Conservation (phyloP, 495 filamentous ascomycete genomes). For the Penicillium bialowiezense region DNA sequence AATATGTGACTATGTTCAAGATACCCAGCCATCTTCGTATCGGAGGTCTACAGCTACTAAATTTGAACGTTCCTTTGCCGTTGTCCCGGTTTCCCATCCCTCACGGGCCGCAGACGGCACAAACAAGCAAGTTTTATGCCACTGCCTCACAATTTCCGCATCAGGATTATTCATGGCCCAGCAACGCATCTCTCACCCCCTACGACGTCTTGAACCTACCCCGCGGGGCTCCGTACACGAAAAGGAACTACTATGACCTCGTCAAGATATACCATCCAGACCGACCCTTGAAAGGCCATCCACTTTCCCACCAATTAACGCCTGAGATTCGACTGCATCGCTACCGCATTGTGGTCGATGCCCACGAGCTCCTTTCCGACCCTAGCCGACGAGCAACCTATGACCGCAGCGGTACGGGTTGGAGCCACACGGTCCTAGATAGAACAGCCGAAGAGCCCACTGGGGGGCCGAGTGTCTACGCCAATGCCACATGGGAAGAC, state of each 20-base stretch:
- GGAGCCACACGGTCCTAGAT: conserved; percentile 48
- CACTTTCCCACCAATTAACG: conserved; percentile 46
- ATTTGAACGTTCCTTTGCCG: conserved; percentile 18
- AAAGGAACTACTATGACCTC: conserved; percentile 78
- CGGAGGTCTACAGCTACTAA: conserved; percentile 30
- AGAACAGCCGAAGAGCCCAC: conserved; percentile 19
- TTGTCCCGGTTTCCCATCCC: conserved; percentile 2
- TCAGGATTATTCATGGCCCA: conserved; percentile 37
- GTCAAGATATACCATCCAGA: conserved; percentile 97
- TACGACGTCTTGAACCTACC: conserved; percentile 81
- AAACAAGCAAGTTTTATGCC: conserved; percentile 27
- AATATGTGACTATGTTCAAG: conserved; percentile 44
- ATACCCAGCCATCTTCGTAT: conserved; percentile 22
- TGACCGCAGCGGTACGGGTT: conserved; percentile 77
- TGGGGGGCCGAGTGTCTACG: conserved; percentile 51
- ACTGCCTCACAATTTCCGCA: conserved; percentile 24
- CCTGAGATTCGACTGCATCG: conserved; percentile 68
- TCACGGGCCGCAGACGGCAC: background rate
- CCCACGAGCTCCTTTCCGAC: conserved; percentile 88
- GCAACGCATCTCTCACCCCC: conserved; percentile 56
- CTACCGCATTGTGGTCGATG: conserved; percentile 81
- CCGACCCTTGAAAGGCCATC: conserved; percentile 52
- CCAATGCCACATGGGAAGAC: conserved; percentile 97
- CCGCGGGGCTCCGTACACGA: conserved; percentile 68
- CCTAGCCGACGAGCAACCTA: conserved; percentile 74